Conservation (phyloP, 805 yeast species). For the Diddensiella transvaalensis region DNA sequence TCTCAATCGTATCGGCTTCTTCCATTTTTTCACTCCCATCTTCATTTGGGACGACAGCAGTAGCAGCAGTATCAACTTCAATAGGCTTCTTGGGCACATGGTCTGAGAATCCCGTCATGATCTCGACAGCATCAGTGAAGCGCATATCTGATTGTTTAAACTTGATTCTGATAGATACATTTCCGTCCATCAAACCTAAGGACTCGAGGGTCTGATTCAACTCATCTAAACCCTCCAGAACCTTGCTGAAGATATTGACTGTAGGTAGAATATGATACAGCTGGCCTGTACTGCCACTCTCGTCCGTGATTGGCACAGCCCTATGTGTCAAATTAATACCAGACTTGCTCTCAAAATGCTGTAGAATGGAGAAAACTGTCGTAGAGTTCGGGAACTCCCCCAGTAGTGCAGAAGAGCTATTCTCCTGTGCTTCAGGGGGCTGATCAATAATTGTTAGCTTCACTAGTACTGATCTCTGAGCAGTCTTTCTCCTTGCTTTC, state of each 20-base stretch:
- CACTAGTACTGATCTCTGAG: slow-evolving; percentile 9
- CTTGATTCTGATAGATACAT: slow-evolving; percentile 19
- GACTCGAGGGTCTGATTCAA: slow-evolving; percentile 16
- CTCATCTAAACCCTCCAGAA: slow-evolving; percentile 17
- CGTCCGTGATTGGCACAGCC: slow-evolving; percentile 2
- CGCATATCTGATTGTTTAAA: slow-evolving; percentile 17
- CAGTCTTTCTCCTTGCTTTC: slow-evolving; percentile 3
- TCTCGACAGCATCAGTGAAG: slow-evolving; percentile 2
- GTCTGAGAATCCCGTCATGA: not conserved
- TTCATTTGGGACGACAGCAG: not conserved
- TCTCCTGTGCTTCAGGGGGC: slow-evolving; percentile 19
- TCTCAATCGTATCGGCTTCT: not conserved
- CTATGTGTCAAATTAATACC: slow-evolving; percentile 26
- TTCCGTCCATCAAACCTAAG: slow-evolving; percentile 23
- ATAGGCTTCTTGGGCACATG: not conserved
- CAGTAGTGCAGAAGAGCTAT: slow-evolving; percentile 13
- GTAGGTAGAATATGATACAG: slow-evolving; percentile 21
- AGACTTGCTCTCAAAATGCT: slow-evolving; percentile 22
- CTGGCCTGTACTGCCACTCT: slow-evolving; percentile 4
- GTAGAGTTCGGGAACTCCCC: slow-evolving; percentile 20
- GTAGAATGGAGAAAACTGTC: slow-evolving; percentile 23
- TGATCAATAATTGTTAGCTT: slow-evolving; percentile 20
- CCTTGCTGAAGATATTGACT: slow-evolving; percentile 22
- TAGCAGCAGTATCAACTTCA: not conserved
- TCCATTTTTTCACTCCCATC: not conserved